phyloP scores from a whole-genome alignment of 1,284 basidiomycete genomes.

The Microbotryum violaceum region DNA sequence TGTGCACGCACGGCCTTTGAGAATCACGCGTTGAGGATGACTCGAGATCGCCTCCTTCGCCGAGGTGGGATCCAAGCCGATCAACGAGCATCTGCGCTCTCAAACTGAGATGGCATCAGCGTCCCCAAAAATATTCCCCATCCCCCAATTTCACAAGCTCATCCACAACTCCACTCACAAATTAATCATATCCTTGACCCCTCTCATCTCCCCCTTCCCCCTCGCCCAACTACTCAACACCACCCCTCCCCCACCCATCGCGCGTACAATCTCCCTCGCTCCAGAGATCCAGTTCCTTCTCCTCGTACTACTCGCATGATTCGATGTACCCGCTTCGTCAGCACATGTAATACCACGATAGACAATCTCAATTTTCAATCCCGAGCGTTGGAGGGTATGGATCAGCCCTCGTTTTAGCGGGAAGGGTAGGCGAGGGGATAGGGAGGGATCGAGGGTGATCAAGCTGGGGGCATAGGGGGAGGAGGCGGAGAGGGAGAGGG shows the following conservation, averaged over 20 bases:
- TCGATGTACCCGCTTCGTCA: conserved; percentile 40
- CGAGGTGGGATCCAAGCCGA: conserved; percentile 58
- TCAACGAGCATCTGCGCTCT: conserved; percentile 51
- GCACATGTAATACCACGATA: conserved; percentile 64
- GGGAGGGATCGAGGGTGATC: conserved; percentile 65
- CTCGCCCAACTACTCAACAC: conserved; percentile 59
- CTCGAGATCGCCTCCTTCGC: conserved; percentile 57
- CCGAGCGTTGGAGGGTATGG: conserved; percentile 69
- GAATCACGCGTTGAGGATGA: conserved; percentile 56
- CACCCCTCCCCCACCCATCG: conserved; percentile 66
- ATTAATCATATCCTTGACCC: conserved; percentile 62
- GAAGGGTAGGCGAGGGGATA: conserved; percentile 66
- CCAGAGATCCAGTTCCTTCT: conserved; percentile 76
- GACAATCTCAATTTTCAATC: conserved; percentile 70
- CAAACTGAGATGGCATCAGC: neutral
- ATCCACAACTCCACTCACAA: conserved; percentile 47
- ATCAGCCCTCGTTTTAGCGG: conserved; percentile 73
- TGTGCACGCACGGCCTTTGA: conserved; percentile 58
- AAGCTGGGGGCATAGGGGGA: conserved; percentile 72
- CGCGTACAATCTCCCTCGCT: conserved; percentile 61
- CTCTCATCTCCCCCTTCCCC: conserved; percentile 54
- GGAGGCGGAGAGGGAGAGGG: conserved; percentile 69
- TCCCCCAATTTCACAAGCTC: too few species aligned
- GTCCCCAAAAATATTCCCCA: neutral
- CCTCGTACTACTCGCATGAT: conserved; percentile 33